Base-by-base conservation (phyloP, 2,329 filamentous ascomycete species). In the Colletotrichum siamense region DNA sequence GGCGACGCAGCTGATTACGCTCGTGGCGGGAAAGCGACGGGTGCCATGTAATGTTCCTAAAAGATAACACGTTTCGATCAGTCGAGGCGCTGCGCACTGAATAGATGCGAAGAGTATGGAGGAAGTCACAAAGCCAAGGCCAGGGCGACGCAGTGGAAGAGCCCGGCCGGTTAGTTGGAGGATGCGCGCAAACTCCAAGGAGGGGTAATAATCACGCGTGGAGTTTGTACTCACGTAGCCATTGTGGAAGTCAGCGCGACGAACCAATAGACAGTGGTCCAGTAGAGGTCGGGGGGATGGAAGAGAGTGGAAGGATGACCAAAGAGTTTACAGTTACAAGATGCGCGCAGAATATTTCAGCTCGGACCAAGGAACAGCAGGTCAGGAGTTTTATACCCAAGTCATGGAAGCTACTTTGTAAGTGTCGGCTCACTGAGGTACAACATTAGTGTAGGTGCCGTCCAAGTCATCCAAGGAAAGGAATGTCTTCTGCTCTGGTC, bases 31-130 rank as follows among this genome's bases (percentile, higher is more conserved):
- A 94, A 83, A 97, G 93, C 78, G 94, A 95, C 10, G 93, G 90
- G 89, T 97, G 95, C 95, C 95, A 97, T 85, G 95, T 96, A 85
- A 97, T 96, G 90, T 97, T 97, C 85, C 95, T 97, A 83, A 77
- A 15, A 13, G 16, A 30, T 39, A 59, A 39, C 59, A 28, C 6
- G 16, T 18, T 57, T 36, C 9, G 7, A 34, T 75, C 52, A 75
- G 72, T 32, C 28, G 32, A 57, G 8, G 16, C 18, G 59, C 59
- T 32, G 32, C 18, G 18, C 18, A 28, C 32, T 52, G 16, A 15
- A 22, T 26, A 12, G 32, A 32, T 28, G 34, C 15, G 18, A 63
- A 49, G 32, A n/a, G 44, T 8, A 13, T 18, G 28, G 16, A 34
- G 18, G 61, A 39, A 22, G 39, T 26, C 44, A 32, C 22, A 36